Percentiles rank a stretch among this genome's conserved stretches.
Conservation (phyloP, 305 asterid species). For the Fraxinus sp. region DNA sequence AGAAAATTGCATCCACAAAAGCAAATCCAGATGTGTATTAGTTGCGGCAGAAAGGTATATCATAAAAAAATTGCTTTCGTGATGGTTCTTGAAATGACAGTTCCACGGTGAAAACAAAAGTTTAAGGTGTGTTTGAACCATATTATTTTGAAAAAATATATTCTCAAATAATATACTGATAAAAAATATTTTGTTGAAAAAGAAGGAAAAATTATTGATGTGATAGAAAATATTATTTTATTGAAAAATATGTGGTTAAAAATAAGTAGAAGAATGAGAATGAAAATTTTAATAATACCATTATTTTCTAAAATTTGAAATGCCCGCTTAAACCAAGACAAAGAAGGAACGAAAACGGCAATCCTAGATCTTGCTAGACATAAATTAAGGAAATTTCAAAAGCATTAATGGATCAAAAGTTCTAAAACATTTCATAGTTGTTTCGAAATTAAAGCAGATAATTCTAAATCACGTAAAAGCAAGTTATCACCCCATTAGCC, state of each 20-base stretch:
- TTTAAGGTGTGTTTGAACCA: too few species aligned
- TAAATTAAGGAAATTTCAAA: not conserved
- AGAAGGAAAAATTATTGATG: too few species aligned
- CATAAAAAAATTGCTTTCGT: not conserved
- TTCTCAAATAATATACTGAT: too few species aligned
- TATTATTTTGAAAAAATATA: too few species aligned
- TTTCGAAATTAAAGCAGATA: not conserved
- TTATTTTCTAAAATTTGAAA: too few species aligned
- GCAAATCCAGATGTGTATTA: not conserved
- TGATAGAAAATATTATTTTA: too few species aligned
- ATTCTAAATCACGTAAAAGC: not conserved
- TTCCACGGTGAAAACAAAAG: not conserved
- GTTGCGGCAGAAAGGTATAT: not conserved
- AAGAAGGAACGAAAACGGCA: not conserved
- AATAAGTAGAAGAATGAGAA: too few species aligned
- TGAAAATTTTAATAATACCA: too few species aligned
- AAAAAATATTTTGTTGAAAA: too few species aligned
- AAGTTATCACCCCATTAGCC: not conserved
- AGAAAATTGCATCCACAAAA: not conserved
- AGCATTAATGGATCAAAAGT: not conserved
- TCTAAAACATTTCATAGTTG: not conserved
- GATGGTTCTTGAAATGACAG: not conserved
- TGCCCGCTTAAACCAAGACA: too few species aligned
- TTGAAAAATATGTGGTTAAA: too few species aligned
- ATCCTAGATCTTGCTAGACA: not conserved